Evolutionary conservation across 192 early-diverging fungal genomes (phyloP).

Genomic region (Lobulomyces angularis): DNA sequence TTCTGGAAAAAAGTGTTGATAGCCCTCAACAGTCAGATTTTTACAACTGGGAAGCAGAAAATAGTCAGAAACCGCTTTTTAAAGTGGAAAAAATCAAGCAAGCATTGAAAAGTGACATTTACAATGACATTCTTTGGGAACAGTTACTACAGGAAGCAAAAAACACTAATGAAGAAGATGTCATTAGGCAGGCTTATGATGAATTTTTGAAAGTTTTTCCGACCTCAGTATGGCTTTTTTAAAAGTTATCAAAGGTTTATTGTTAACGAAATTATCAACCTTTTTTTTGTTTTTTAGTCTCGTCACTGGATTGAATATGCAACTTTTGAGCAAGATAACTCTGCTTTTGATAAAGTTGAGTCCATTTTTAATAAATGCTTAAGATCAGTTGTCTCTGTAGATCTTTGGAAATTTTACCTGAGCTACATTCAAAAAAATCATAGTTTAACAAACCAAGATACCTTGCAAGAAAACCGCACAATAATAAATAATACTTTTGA

Average conservation of each 20-base stretch:
- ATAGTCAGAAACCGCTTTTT: no score
- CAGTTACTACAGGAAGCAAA: conserved; percentile 48
- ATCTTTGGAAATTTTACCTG: conserved; percentile 81
- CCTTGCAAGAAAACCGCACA: conserved; percentile 42
- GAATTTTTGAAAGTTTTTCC: conserved; percentile 66
- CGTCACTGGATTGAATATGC: conserved; percentile 66
- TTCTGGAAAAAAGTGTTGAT: no score
- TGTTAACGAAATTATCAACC: neutral
- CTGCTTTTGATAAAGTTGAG: conserved; percentile 64
- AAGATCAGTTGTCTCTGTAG: conserved; percentile 67
- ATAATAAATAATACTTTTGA: conserved; percentile 76
- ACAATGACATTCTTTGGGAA: conserved; percentile 58
- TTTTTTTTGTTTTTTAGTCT: conserved; percentile 23
- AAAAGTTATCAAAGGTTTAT: conserved; percentile 5
- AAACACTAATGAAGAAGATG: conserved; percentile 34
- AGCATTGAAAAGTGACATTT: conserved; percentile 35
- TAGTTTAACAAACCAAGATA: conserved; percentile 31
- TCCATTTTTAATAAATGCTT: conserved; percentile 73
- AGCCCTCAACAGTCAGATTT: no score
- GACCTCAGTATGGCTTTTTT: conserved; percentile 52
- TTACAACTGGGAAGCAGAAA: no score
- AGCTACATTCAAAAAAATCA: conserved; percentile 72
- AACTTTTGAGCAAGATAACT: conserved; percentile 68
- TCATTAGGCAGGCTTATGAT: conserved; percentile 54
- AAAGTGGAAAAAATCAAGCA: conserved; percentile 31